These are phyloP conservation scores for Modicella reniformis DNA, from an alignment of 371 early-diverging fungal genomes.

Conservation along the genomic window DNA sequence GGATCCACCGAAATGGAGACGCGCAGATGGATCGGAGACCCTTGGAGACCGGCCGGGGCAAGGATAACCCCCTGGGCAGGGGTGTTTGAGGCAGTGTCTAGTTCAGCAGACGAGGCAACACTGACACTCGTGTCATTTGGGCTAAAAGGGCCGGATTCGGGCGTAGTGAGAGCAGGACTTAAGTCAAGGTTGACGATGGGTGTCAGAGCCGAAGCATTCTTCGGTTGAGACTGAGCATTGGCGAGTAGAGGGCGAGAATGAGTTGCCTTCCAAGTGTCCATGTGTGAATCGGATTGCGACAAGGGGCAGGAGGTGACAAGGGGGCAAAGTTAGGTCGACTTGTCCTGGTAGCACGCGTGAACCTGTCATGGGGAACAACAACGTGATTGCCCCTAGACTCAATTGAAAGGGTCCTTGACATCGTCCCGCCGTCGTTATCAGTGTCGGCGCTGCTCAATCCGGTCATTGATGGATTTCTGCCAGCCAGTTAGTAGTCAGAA, in stretches of 20 bases:
- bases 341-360: not conserved
- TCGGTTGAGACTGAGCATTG: conserved; percentile 15
- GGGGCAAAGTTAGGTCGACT: not conserved
- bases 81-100: not conserved
- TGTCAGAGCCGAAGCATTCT: conserved; percentile 29
- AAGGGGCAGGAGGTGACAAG: not conserved
- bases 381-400: not conserved
- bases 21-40: conserved; percentile 33
- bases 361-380: not conserved
- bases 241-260: conserved; percentile 2
- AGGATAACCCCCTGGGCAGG: not conserved
- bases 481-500: no score
- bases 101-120: not conserved
- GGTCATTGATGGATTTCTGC: no score
- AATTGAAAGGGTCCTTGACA: no score
- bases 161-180: conserved; percentile 1
- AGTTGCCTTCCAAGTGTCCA: conserved; percentile 26
- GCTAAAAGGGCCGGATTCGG: conserved; percentile 7
- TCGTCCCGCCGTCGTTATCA: no score
- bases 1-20: conserved; percentile 41
- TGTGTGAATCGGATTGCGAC: not conserved
- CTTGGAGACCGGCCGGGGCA: not conserved
- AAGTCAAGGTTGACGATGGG: conserved; percentile 37
- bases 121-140: no score
- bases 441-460: no score